Percentiles rank a stretch among this genome's conserved stretches.
These are phyloP conservation scores for Scleroderma citrinum DNA, from an alignment of 768 basidiomycete species.

Conservation along the genomic window DNA sequence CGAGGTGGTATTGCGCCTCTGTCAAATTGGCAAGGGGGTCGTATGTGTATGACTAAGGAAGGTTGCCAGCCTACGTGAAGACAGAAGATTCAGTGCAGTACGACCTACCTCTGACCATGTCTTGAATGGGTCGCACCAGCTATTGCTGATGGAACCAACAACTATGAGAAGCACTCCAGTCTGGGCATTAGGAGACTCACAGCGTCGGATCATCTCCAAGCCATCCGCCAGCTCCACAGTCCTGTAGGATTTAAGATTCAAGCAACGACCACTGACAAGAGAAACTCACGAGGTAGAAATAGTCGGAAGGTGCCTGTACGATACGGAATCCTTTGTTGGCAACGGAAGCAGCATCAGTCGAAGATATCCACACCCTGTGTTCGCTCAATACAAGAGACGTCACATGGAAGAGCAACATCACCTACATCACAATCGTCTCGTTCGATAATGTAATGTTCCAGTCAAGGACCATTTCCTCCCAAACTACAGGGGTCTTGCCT, in stretches of 20 bases:
- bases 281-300: conserved; percentile 43
- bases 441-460: conserved; percentile 35
- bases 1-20: conserved; percentile 23
- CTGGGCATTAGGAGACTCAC: conserved; percentile 11
- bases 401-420: neutral
- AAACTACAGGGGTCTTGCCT: conserved; percentile 76
- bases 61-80: conserved; percentile 15
- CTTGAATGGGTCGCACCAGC: conserved; percentile 50
- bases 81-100: conserved; percentile 2
- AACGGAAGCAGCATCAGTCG: conserved; percentile 33
- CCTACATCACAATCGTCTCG: conserved; percentile 38
- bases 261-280: neutral
- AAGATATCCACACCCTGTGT: conserved; percentile 43
- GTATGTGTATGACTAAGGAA: conserved; percentile 39
- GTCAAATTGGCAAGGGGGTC: conserved; percentile 51
- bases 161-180: neutral
- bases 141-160: conserved; percentile 23
- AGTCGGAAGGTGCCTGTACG: conserved; percentile 44
- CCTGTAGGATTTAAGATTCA: conserved; percentile 18
- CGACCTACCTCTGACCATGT: conserved; percentile 40
- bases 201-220: conserved; percentile 30
- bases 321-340: conserved; percentile 37
- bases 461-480: conserved; percentile 59
- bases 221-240: conserved; percentile 47
- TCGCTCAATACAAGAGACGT: neutral